Percentiles rank a stretch among this genome's conserved stretches.
Conservation (phyloP, 495 filamentous ascomycete genomes). For the Penicillium canescens region DNA sequence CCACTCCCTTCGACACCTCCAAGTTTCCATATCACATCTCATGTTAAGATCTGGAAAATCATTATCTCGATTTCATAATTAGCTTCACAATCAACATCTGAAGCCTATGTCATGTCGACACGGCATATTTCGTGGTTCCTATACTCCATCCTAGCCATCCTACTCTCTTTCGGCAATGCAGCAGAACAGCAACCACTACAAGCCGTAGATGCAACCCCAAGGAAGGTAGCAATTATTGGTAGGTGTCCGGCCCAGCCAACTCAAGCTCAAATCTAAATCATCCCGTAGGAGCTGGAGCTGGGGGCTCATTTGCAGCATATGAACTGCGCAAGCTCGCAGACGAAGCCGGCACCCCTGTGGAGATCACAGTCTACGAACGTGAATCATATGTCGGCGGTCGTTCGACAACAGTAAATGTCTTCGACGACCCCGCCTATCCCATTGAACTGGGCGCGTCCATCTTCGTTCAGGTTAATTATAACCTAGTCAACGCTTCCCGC, state of each 20-base stretch:
- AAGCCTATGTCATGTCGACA: too few relatives aligned
- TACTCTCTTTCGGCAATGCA: conserved; percentile 24
- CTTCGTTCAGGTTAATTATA: conserved; percentile 85
- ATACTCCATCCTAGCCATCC: conserved; percentile 8
- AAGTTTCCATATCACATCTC: too few relatives aligned
- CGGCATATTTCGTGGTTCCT: conserved; percentile 1
- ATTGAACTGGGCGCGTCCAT: conserved; percentile 91
- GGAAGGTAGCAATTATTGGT: conserved; percentile 52
- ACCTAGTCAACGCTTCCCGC: conserved; percentile 72
- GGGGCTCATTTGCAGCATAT: conserved; percentile 84
- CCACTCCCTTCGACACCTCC: too few relatives aligned
- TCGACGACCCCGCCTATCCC: conserved; percentile 64
- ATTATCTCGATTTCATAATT: too few relatives aligned
- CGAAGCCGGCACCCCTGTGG: conserved; percentile 51
- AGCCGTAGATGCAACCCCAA: conserved; percentile 22
- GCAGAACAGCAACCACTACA: conserved; percentile 28
- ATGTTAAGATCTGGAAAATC: too few relatives aligned
- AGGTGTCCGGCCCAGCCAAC: conserved; percentile 5
- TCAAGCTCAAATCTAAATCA: neutral
- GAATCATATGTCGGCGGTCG: conserved; percentile 80
- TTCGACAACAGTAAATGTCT: conserved; percentile 83
- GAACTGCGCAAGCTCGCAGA: conserved; percentile 70
- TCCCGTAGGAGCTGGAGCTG: conserved; percentile 82
- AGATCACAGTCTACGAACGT: conserved; percentile 90
- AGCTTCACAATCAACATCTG: too few relatives aligned